Base-by-base conservation (phyloP, 2,329 filamentous ascomycete species). In the Penicillium carneum region DNA sequence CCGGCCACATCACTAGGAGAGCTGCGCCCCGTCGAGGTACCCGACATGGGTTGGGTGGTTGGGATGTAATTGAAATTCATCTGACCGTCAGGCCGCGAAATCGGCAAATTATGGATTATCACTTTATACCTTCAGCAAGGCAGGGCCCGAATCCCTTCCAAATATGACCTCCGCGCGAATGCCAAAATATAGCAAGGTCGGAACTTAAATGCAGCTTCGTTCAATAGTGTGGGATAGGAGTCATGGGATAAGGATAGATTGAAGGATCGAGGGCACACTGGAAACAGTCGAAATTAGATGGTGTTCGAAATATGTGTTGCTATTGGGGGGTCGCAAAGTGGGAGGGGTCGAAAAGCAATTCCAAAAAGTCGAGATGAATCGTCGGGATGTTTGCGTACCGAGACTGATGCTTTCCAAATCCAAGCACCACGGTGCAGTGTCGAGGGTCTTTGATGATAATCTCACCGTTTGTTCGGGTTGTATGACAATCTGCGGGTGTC, bases 81-180 rank as follows among this genome's bases (percentile, higher is more conserved):
- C 79, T 94, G 91, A 73, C 85, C 84, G 78, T 96, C 92, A 74
- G 91, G 87, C 86, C 92, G 90, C 79, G 89, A 85, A 61, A 82
- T 77, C 81, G 87, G 91, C 84, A 91, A 90, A 97, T 96, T 93
- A 94, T 93, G 86, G 84, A 93, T 93, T 93, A 91, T 65, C 62
- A 63, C 64, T 66, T 65, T 69, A 63, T 61, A 63, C 67, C 68
- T 68, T 52, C 18, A 46, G 43, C 26, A 59, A 69, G 61, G 65
- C 65, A 60, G 59, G 51, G 50, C 60, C 59, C 46, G 61, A 59
- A 42, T 57, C 20, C 49, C 46, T 61, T 57, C 52, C 59, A 63
- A 47, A 51, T 61, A 61, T 60, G 36, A 42, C 29, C 52, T 58
- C 49, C 51, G 57, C 54, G 48, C 52, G 59, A 55, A 59, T 60